Conservation (phyloP, 1,284 basidiomycete species). For the Mycena citricolor region DNA sequence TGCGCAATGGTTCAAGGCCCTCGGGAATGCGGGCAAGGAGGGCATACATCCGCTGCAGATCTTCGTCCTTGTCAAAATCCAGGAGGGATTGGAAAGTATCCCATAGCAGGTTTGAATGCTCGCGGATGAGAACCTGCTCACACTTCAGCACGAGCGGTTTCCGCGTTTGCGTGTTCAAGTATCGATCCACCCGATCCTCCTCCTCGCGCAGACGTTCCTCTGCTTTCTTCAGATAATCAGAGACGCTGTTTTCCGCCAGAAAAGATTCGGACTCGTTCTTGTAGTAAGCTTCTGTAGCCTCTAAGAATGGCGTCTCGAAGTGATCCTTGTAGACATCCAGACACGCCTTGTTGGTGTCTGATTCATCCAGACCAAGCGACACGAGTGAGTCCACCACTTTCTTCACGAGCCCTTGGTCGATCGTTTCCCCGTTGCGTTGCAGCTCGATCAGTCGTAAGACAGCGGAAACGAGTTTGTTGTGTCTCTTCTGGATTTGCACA, state of each 20-base stretch:
- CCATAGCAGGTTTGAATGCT: constrained; percentile 89
- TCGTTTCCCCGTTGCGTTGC: constrained; percentile 93
- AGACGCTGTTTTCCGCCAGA: constrained; percentile 87
- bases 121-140: constrained; percentile 91
- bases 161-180: constrained; percentile 87
- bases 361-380: constrained; percentile 91
- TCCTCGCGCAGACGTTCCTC: constrained; percentile 93
- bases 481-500: constrained; percentile 78
- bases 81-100: constrained; percentile 93
- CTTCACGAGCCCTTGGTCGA: constrained; percentile 93
- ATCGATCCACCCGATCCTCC: constrained; percentile 93
- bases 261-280: constrained; percentile 89
- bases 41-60: constrained; percentile 94
- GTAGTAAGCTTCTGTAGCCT: constrained; percentile 90
- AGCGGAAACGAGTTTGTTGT: constrained; percentile 84
- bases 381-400: constrained; percentile 97
- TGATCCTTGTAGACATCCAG: constrained; percentile 94
- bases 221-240: constrained; percentile 97
- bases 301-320: constrained; percentile 90
- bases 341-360: constrained; percentile 88
- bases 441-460: constrained; percentile 88
- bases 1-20: constrained; percentile 89
- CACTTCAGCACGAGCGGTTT: constrained; percentile 89
- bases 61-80: constrained; percentile 92
- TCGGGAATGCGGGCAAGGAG: constrained; percentile 87